Conservation (phyloP, 345 rosid species). For the Eucalyptus pumila region DNA sequence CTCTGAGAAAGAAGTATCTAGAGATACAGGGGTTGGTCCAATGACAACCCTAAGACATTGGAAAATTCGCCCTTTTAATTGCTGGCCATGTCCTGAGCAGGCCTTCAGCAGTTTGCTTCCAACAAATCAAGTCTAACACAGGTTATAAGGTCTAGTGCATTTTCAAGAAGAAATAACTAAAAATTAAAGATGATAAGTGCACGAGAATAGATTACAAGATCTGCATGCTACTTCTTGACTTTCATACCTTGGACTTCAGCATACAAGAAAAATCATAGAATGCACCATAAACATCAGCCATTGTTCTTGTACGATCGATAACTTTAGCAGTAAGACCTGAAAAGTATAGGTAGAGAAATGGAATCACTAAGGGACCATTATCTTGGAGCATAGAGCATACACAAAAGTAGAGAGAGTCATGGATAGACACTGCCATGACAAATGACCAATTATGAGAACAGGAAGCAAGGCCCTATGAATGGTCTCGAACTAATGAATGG, state of each 20-base stretch:
- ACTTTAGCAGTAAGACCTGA: conserved; percentile 91
- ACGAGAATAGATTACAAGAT: background rate
- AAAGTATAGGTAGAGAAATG: background rate
- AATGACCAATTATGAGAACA: background rate
- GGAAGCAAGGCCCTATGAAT: background rate
- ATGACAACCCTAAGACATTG: background rate
- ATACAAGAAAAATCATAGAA: conserved; percentile 68
- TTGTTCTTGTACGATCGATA: conserved; percentile 60
- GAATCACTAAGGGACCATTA: background rate
- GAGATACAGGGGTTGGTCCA: background rate
- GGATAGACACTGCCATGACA: background rate
- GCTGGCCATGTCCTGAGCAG: background rate
- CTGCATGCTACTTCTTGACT: background rate
- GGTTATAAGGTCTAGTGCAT: background rate
- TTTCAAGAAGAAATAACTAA: background rate
- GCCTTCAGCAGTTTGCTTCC: background rate
- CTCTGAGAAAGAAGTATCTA: background rate
- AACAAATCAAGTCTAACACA: background rate
- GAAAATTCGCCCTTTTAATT: background rate
- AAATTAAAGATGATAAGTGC: background rate
- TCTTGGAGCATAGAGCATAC: background rate
- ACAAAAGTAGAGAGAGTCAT: background rate
- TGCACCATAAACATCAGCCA: conserved; percentile 90
- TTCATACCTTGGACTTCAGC: conserved; percentile 60
- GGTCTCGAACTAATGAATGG: background rate